Evolutionary conservation across 1,139 yeast genomes (phyloP).

Genomic region (Zygoascus hellenicus): DNA sequence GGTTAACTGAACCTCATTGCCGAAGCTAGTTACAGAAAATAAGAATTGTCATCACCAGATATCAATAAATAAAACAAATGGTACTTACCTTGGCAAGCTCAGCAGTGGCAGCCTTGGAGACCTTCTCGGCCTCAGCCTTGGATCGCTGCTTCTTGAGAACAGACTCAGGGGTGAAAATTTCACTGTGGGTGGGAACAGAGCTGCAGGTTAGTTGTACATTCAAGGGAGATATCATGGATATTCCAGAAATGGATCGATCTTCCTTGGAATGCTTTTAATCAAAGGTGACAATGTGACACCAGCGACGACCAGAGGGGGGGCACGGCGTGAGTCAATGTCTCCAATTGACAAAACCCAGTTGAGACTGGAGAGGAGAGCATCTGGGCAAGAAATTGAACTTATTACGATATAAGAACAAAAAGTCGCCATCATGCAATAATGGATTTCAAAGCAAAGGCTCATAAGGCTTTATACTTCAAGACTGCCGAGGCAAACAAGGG

Average conservation of each 20-base stretch:
- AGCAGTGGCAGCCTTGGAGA: not conserved
- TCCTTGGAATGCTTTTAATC: slow-evolving; percentile 7
- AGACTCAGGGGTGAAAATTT: slow-evolving; percentile 71
- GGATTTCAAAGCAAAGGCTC: slow-evolving; percentile 3
- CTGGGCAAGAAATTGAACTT: not conserved
- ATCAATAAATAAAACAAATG: not conserved
- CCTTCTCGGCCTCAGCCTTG: slow-evolving; percentile 24
- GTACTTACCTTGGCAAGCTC: slow-evolving; percentile 47
- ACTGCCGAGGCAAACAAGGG: slow-evolving; percentile 4
- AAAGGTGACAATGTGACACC: not conserved
- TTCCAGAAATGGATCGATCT: slow-evolving; percentile 1
- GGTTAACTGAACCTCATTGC: slow-evolving; percentile 90
- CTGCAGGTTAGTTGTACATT: slow-evolving; percentile 19
- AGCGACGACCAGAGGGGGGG: no score
- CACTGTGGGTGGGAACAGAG: slow-evolving; percentile 22
- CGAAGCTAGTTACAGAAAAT: slow-evolving; percentile 29
- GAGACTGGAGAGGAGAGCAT: not conserved
- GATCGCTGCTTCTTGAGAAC: slow-evolving; percentile 92
- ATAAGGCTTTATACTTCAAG: slow-evolving; percentile 2
- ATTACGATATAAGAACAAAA: not conserved
- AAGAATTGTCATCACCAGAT: slow-evolving; percentile 9
- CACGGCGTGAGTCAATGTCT: no score
- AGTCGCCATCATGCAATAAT: slow-evolving; percentile 1
- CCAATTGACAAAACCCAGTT: slow-evolving; percentile 1
- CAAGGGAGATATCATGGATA: not conserved